Evolutionary conservation across 768 basidiomycete species (phyloP).

Genomic region (Mycena latifolia): DNA sequence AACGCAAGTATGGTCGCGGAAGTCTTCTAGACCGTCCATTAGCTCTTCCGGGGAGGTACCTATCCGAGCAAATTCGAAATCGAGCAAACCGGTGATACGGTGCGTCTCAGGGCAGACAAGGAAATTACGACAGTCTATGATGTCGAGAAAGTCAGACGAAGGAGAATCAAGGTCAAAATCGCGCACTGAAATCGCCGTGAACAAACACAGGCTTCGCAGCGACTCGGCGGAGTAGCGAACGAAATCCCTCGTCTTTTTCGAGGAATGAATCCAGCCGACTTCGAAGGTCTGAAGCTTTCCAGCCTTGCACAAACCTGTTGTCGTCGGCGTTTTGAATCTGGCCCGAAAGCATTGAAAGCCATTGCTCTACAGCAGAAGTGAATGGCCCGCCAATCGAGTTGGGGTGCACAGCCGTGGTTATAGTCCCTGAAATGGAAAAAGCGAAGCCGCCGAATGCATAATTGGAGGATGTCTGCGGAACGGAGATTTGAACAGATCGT

Average conservation of each 20-base stretch:
- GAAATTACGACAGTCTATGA: conserved; percentile 23
- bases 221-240: conserved; percentile 8
- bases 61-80: conserved; percentile 31
- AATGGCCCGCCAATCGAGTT: conserved; percentile 23
- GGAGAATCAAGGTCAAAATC: neutral
- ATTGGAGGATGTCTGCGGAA: neutral
- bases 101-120: conserved; percentile 22
- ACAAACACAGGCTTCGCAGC: conserved; percentile 22
- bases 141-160: neutral
- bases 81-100: conserved; percentile 28
- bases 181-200: conserved; percentile 29
- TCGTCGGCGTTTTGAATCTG: conserved; percentile 11
- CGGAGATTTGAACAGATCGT: conserved; percentile 14
- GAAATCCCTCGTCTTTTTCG: conserved; percentile 11
- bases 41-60: conserved; percentile 28
- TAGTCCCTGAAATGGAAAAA: conserved; percentile 12
- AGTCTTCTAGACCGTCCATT: conserved; percentile 27
- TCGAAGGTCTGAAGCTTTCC: conserved; percentile 21
- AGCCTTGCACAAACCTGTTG: conserved; percentile 19
- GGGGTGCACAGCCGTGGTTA: conserved; percentile 23
- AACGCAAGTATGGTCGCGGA: conserved; percentile 22
- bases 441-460: conserved; percentile 20
- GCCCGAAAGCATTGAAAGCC: conserved; percentile 22
- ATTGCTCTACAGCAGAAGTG: conserved; percentile 26
- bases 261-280: conserved; percentile 22